Evolutionary conservation across 2,329 filamentous ascomycete species (phyloP).

Genomic region (Ascochyta koolunga): DNA sequence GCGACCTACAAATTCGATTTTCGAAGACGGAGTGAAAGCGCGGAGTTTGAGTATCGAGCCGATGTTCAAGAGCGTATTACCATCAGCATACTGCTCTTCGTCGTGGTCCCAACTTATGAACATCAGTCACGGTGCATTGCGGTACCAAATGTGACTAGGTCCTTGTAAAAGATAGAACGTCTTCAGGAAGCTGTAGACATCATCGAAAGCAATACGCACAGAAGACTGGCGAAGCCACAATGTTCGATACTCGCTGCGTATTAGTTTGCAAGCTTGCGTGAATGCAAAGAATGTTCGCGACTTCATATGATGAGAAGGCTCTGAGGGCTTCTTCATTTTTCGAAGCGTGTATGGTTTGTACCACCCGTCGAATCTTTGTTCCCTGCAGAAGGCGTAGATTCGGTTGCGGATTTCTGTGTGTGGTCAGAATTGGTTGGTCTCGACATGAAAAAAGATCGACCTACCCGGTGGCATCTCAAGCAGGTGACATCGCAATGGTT

Average conservation of each 20-base stretch:
- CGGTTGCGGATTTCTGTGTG: slow-evolving; percentile 21
- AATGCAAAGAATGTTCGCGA: slow-evolving; percentile 4
- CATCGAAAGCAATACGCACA: not conserved
- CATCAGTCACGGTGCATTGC: slow-evolving; percentile 8
- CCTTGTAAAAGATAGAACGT: not conserved
- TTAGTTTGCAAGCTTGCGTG: slow-evolving; percentile 8
- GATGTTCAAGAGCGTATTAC: not conserved
- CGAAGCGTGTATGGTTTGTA: not conserved
- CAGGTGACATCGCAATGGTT: not conserved
- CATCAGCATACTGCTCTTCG: not conserved
- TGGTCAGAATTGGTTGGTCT: not conserved
- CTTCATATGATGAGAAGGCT: not conserved
- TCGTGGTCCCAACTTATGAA: slow-evolving; percentile 8
- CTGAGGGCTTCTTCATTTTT: not conserved
- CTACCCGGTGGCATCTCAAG: slow-evolving; percentile 5
- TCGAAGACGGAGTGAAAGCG: slow-evolving; percentile 2
- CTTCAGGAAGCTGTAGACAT: slow-evolving; percentile 2
- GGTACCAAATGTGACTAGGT: not conserved
- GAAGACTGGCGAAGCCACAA: slow-evolving; percentile 9
- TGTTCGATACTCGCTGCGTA: slow-evolving; percentile 14
- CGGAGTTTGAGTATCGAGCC: slow-evolving; percentile 1
- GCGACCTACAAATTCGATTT: slow-evolving; percentile 4
- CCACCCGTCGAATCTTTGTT: not conserved
- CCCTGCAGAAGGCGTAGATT: slow-evolving; percentile 20
- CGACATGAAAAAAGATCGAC: not conserved